phyloP scores from a whole-genome alignment of 805 yeast genomes.

The Suhomyces sp. region DNA sequence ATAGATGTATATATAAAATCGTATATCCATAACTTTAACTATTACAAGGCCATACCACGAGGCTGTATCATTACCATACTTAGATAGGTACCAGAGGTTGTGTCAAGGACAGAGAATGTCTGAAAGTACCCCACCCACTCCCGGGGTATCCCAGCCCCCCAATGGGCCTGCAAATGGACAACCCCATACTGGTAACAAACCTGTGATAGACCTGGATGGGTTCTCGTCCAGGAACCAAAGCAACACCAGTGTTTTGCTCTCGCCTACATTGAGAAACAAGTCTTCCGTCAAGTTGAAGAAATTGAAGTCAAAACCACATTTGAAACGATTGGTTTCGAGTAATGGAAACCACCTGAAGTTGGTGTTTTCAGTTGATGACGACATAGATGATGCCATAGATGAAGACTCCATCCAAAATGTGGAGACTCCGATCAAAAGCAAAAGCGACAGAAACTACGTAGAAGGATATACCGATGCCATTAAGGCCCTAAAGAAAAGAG shows the following conservation, averaged over 20 bases:
- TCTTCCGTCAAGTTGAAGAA: conserved; percentile 15
- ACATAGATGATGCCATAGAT: conserved; percentile 58
- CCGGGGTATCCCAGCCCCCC: no score
- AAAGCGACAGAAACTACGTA: conserved; percentile 43
- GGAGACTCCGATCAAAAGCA: conserved; percentile 28
- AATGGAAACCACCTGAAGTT: conserved; percentile 23
- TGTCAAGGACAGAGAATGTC: no score
- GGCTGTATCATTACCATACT: no score
- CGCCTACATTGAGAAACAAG: conserved; percentile 17
- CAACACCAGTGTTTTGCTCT: conserved; percentile 9
- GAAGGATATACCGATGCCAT: conserved; percentile 78
- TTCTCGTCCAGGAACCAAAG: conserved; percentile 6
- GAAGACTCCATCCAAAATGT: conserved; percentile 39
- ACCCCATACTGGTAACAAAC: conserved; percentile 2
- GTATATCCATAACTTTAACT: no score
- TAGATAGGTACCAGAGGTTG: no score
- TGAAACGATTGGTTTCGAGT: conserved; percentile 26
- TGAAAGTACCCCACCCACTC: no score
- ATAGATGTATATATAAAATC: no score
- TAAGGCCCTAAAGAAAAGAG: conserved; percentile 32
- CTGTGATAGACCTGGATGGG: background rate
- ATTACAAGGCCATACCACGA: no score
- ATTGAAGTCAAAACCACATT: conserved; percentile 30
- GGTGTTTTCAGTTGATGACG: conserved; percentile 80
- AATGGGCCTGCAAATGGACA: no score